Base-by-base conservation (phyloP, 2,329 filamentous ascomycete genomes). In the Trichoderma sp. region DNA sequence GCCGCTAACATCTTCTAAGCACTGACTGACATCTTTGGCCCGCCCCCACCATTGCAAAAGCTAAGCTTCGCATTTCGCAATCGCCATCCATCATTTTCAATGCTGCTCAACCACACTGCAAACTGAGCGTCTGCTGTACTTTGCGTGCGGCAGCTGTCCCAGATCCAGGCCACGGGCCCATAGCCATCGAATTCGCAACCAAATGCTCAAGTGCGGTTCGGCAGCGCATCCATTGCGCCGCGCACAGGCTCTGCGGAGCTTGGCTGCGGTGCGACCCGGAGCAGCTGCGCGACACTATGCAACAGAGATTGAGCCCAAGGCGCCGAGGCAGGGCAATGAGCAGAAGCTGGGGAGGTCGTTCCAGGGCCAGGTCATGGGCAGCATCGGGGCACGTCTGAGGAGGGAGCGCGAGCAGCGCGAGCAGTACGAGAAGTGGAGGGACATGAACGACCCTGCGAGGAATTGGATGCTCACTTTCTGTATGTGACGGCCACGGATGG, bases 351-450 rank as follows among this genome's bases (percentile, higher is more conserved):
- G 80, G 17, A 75, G 83, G 61, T 80, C 82, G 4, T 90, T 90
- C 77, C 85, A 87, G 75, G 87, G 87, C 23, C 88, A 90, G 80
- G 84, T 90, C 75, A 87, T 88, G 76, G 86, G 88, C 74, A 89
- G 87, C 73, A 88, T 89, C 64, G 84, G 83, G 65, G 82, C 85
- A 69, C 85, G 88, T 72, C 81, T 90, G 73, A 82, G 84, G 74
- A 81, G 85, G n/a, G 88, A 90, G 78, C 82, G 83, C 64, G 83
- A 84, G 72, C 86, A 89, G 78, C 82, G 86, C 28, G 85, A 84
- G 76, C 83, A 85, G 74, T 88, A 86, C 39, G 81, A 83, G 76
- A 74, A 79, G 68, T 83, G 81, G 81, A 79, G 81, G 61, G 78
- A 81, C 64, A 77, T 81, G 71, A 83, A 78, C 30, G 81, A 83